These are phyloP conservation scores for Diaporthe capsici DNA, from an alignment of 2,329 filamentous ascomycete genomes.

Conservation along the genomic window DNA sequence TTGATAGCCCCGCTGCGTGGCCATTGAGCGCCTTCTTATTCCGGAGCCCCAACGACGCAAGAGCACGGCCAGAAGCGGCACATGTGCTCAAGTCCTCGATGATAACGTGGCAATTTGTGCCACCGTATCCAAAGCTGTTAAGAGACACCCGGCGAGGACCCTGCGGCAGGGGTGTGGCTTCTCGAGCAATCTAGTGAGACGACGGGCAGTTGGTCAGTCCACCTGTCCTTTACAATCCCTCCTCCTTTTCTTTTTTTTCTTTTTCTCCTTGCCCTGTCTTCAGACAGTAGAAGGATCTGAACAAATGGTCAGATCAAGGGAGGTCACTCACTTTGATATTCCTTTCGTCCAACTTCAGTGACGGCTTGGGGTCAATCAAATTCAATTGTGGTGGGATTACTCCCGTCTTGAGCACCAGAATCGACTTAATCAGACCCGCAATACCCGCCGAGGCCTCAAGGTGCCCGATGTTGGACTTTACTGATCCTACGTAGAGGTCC, in stretches of 20 bases:
- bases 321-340: conserved; percentile 31
- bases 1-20: background rate
- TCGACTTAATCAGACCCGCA: conserved; percentile 43
- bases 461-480: conserved; percentile 46
- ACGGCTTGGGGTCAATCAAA: conserved; percentile 40
- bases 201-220: background rate
- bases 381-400: conserved; percentile 43
- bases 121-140: conserved; percentile 61
- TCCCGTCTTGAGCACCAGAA: conserved; percentile 40
- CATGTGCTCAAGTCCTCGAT: conserved; percentile 46
- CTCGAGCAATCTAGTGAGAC: background rate
- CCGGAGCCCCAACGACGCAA: background rate
- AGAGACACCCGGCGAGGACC: conserved; percentile 46
- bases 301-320: background rate
- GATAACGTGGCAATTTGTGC: conserved; percentile 60
- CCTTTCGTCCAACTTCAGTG: conserved; percentile 35
- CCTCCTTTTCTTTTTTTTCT: too few species aligned
- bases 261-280: conserved; percentile 37
- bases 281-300: background rate
- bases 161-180: conserved; percentile 39
- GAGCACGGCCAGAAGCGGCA: background rate
- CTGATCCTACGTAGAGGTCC: conserved; percentile 44
- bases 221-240: too few species aligned
- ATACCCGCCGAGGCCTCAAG: conserved; percentile 43
- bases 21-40: background rate